phyloP scores from a whole-genome alignment of 2,329 filamentous ascomycete genomes.

The Aureobasidium melanogenum region DNA sequence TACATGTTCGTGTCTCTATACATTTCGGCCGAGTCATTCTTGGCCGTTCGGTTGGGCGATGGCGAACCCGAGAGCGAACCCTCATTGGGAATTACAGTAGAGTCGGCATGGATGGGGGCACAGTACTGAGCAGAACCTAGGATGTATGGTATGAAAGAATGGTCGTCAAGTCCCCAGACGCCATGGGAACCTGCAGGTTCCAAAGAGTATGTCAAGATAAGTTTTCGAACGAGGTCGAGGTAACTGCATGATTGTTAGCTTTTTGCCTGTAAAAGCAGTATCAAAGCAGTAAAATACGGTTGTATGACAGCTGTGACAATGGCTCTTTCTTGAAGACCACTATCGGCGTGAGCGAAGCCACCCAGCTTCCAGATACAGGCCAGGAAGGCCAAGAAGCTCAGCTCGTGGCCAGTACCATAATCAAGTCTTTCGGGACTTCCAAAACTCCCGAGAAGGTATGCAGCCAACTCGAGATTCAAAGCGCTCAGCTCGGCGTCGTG shows the following conservation, averaged over 20 bases:
- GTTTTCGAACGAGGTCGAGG: slow-evolving; percentile 64
- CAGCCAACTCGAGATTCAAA: slow-evolving; percentile 57
- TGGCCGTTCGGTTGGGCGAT: slow-evolving; percentile 57
- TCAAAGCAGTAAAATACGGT: slow-evolving; percentile 49
- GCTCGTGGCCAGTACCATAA: slow-evolving; percentile 92
- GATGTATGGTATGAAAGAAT: slow-evolving; percentile 88
- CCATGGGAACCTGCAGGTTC: slow-evolving; percentile 95
- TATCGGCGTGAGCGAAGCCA: slow-evolving; percentile 54
- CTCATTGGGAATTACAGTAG: slow-evolving; percentile 50
- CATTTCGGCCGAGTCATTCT: slow-evolving; percentile 31
- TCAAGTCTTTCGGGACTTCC: slow-evolving; percentile 84
- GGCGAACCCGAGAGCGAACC: slow-evolving; percentile 64
- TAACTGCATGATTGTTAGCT: slow-evolving; percentile 48
- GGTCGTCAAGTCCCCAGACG: slow-evolving; percentile 97
- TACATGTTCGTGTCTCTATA: slow-evolving; percentile 56
- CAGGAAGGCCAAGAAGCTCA: slow-evolving; percentile 89
- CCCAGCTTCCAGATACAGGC: slow-evolving; percentile 86
- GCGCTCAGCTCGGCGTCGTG: slow-evolving; percentile 17
- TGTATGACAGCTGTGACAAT: slow-evolving; percentile 79
- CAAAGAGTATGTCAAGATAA: slow-evolving; percentile 85
- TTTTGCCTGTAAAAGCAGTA: neutral
- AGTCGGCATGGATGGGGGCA: slow-evolving; percentile 43
- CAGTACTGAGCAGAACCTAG: slow-evolving; percentile 88
- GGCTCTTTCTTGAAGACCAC: slow-evolving; percentile 58
- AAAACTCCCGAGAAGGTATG: slow-evolving; percentile 78